Conservation (phyloP, 1,284 basidiomycete species). For the Sporisorium scitamineum region DNA sequence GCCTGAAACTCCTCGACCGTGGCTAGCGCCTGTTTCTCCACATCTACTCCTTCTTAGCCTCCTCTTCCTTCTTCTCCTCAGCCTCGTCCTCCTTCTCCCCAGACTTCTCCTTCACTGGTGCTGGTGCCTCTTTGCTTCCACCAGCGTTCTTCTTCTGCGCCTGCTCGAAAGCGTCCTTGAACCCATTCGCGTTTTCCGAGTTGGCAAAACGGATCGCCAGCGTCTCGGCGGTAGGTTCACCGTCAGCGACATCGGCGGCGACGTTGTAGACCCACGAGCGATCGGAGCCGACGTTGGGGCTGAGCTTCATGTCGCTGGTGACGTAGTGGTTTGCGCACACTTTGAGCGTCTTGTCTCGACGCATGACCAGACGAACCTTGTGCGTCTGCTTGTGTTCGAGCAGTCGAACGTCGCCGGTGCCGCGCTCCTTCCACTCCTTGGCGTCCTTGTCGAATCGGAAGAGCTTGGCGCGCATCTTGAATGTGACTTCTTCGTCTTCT, state of each 20-base stretch:
- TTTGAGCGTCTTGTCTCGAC: conserved; percentile 99
- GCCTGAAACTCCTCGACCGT: not conserved
- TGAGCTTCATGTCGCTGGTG: conserved; percentile 88
- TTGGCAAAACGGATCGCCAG: conserved; percentile 98
- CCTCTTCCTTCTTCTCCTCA: conserved; percentile 40
- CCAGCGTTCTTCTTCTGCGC: conserved; percentile 62
- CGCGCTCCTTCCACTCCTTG: conserved; percentile 96
- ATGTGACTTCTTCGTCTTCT: conserved; percentile 91
- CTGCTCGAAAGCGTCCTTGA: conserved; percentile 66
- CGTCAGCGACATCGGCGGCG: conserved; percentile 86
- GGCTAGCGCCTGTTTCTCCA: not conserved
- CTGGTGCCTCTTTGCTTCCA: conserved; percentile 31
- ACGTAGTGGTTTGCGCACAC: conserved; percentile 99
- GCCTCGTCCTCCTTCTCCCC: conserved; percentile 31
- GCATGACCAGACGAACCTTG: conserved; percentile 97
- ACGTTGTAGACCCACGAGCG: conserved; percentile 97
- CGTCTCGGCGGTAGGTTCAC: conserved; percentile 88
- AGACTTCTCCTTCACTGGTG: conserved; percentile 29
- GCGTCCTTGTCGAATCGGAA: conserved; percentile 89
- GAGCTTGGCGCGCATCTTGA: conserved; percentile 99
- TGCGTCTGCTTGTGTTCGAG: conserved; percentile 82
- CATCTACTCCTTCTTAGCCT: conserved; percentile 32
- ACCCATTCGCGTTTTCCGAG: conserved; percentile 76
- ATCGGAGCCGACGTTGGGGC: conserved; percentile 98
- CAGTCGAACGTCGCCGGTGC: conserved; percentile 67